phyloP scores from a whole-genome alignment of 805 yeast genomes.

The Saccharomyces kudriavzevii region DNA sequence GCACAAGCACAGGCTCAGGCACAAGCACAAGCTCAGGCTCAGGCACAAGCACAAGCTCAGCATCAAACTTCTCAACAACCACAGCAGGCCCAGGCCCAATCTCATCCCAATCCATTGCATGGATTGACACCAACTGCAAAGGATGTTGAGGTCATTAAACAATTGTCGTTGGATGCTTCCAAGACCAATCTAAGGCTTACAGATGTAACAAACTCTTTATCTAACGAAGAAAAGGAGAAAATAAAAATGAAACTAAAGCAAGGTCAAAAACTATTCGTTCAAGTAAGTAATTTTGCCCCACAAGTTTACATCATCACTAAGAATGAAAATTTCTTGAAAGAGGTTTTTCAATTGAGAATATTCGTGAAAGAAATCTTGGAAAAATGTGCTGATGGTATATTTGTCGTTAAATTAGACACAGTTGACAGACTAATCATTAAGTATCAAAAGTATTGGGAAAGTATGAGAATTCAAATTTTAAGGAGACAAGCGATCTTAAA shows the following conservation, averaged over 20 bases:
- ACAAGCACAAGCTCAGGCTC: neutral
- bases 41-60: conserved; percentile 1
- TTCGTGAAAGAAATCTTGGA: conserved; percentile 74
- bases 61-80: neutral
- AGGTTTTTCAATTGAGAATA: conserved; percentile 68
- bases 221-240: conserved; percentile 55
- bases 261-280: conserved; percentile 46
- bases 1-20: neutral
- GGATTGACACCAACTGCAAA: conserved; percentile 41
- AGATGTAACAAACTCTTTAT: conserved; percentile 53
- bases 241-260: conserved; percentile 46
- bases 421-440: conserved; percentile 64
- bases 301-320: conserved; percentile 70
- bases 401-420: conserved; percentile 64
- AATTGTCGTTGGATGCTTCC: conserved; percentile 61
- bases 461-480: conserved; percentile 55
- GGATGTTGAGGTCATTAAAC: conserved; percentile 52
- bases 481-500: conserved; percentile 34
- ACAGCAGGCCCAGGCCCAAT: neutral
- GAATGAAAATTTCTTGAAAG: conserved; percentile 65
- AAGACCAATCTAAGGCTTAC: conserved; percentile 57
- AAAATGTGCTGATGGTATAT: conserved; percentile 53
- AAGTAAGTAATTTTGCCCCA: conserved; percentile 70
- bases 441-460: conserved; percentile 65
- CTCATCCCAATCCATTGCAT: neutral